phyloP scores from a whole-genome alignment of 2,329 filamentous ascomycete genomes.

The Trichoderma cornu-damae region DNA sequence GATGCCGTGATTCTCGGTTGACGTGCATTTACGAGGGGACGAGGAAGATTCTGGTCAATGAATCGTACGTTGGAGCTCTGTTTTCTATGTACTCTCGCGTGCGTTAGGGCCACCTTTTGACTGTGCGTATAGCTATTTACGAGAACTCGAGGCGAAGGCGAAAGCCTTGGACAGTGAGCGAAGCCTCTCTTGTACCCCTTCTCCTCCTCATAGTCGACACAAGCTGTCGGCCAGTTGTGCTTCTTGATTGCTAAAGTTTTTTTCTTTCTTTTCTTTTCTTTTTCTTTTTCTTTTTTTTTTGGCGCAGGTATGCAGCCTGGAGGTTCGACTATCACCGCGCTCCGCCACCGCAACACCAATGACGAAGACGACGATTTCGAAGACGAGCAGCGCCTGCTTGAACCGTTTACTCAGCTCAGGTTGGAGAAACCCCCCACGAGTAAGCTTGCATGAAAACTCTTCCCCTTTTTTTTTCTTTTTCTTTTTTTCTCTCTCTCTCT shows the following conservation, averaged over 20 bases:
- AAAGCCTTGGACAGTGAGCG: constrained; percentile 28
- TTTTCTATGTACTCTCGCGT: neutral
- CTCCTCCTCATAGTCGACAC: neutral
- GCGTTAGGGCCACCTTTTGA: neutral
- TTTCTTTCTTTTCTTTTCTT: too few species aligned
- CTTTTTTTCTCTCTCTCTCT: too few species aligned
- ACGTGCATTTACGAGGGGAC: constrained; percentile 34
- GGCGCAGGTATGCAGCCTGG: constrained; percentile 3
- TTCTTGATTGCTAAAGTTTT: neutral
- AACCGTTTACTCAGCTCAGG: constrained; percentile 34
- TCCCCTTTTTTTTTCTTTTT: too few species aligned
- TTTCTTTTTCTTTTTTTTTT: too few species aligned
- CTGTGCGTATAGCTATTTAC: constrained; percentile 27
- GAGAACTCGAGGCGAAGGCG: constrained; percentile 32
- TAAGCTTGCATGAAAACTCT: too few species aligned
- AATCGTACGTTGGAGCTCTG: constrained; percentile 24
- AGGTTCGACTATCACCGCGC: neutral
- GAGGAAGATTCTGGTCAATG: constrained; percentile 34
- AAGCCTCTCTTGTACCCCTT: neutral
- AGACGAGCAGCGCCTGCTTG: constrained; percentile 31
- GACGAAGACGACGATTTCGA: constrained; percentile 30
- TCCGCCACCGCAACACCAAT: constrained; percentile 7
- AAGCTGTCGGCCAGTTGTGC: neutral
- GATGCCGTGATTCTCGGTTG: constrained; percentile 30
- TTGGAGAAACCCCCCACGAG: constrained; percentile 31